Conservation (phyloP, 345 rosid genomes). For the Hevea brasiliensis region DNA sequence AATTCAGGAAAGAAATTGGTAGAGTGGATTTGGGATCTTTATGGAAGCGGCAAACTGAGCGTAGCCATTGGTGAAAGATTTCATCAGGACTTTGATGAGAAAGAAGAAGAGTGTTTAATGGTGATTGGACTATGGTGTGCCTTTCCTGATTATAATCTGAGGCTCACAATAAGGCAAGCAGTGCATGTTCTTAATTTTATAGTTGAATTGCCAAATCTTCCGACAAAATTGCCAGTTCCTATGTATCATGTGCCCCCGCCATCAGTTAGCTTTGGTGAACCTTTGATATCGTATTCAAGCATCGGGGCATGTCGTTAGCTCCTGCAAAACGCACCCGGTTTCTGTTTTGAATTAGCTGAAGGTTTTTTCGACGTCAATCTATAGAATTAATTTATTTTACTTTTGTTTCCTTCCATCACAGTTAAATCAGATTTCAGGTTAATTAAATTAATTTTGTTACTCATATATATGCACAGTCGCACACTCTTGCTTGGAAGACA, state of each 20-base stretch:
- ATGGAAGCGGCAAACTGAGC: slow-evolving; percentile 35
- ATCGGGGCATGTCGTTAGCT: slow-evolving; percentile 13
- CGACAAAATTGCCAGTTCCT: slow-evolving; percentile 44
- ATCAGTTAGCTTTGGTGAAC: slow-evolving; percentile 24
- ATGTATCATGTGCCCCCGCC: slow-evolving; percentile 20
- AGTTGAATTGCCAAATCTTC: slow-evolving; percentile 43
- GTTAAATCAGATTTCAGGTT: too few species aligned
- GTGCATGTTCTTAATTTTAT: slow-evolving; percentile 51
- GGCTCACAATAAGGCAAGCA: slow-evolving; percentile 55
- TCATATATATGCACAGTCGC: too few species aligned
- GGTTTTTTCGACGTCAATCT: too few species aligned
- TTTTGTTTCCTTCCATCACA: too few species aligned
- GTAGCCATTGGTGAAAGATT: slow-evolving; percentile 40
- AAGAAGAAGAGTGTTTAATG: slow-evolving; percentile 39
- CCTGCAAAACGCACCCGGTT: too few species aligned
- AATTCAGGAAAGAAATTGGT: slow-evolving; percentile 33
- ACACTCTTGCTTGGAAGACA: too few species aligned
- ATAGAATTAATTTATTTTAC: too few species aligned
- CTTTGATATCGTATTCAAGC: slow-evolving; percentile 35
- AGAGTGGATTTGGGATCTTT: slow-evolving; percentile 49
- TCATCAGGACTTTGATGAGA: slow-evolving; percentile 34
- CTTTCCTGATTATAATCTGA: slow-evolving; percentile 44
- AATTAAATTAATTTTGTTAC: too few species aligned
- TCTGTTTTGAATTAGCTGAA: too few species aligned
- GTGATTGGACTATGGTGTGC: slow-evolving; percentile 60